Base-by-base conservation (phyloP, 75 land plant genomes). In the Larix kaempferi region DNA sequence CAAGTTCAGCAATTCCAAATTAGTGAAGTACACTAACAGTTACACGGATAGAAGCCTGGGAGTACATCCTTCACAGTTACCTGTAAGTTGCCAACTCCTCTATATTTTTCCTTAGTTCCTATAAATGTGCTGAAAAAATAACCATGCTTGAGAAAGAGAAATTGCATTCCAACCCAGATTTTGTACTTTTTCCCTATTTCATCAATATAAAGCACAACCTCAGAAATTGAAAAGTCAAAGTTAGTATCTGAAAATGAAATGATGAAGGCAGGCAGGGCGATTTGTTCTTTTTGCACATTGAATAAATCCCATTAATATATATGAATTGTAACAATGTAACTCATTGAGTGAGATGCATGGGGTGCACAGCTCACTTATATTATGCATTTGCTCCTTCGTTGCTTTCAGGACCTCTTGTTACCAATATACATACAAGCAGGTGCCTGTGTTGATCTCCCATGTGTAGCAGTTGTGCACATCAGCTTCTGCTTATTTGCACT, bases 301-400 rank as follows among this genome's bases (percentile, higher is more conserved):
- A 37, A 49, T 49, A 49, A 10, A 29, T 41, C 52, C 73, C 41
- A 44, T 41, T 69, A 41, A 17, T 65, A 69, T 41, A 21, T 19
- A n/a, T 69, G 73, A 44, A 35, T 41, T 21, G 39, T 11, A 69
- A 39, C 54, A 35, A n/a, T 21, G 39, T 11, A 69, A 39, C 73
- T n/a, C 5, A 41, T 69, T 41, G 19, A 69, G 73, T 69, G 73
- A 69, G 73, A 69, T 69, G 73, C 41, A 44, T 41, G n/a, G 21
- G 23, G 22, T 69, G 73, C 73, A 41, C 73, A 69, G 54, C 73
- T 69, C 52, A 69, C 73, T 69, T 69, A 66, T 69, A 69, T 37
- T 39, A 69, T 69, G 73, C 49, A 69, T 37, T 69, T 69, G 49
- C 49, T 41, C 73, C 73, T 69, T 69, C 52, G 25, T 69, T 69